Evolutionary conservation across 768 basidiomycete species (phyloP), one percentile per base, ranked within the genome.

Genomic region (Amanita molliuscula): DNA sequence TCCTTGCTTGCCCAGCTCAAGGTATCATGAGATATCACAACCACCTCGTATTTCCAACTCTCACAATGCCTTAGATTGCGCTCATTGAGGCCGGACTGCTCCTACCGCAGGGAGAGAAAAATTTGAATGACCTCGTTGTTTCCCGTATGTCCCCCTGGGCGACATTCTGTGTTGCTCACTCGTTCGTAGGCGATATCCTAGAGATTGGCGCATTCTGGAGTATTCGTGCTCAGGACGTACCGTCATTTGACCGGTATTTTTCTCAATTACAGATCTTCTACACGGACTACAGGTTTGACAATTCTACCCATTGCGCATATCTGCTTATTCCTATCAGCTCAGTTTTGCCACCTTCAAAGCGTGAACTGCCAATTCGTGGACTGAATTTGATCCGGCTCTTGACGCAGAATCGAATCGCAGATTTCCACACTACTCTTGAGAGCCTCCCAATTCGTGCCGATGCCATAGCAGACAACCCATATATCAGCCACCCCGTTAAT

Each of bases 171-270:
- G 2, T 50, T 44, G 43, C 20, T 48, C 13, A 54, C 25, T 21
- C 31, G 23, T 48, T 16, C 34, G 36, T 29, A 94, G 92, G 95
- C 53, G 91, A 93, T 54, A 88, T 96, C 52, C 83, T 99, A 52
- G 95, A 97, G 72, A 84, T 97, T 58, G 95, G 93, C 47, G 91
- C 93, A 15, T 84, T 94, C 71, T 88, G 88, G 74, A 92, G 94
- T 54, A 87, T 98, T 64, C 79, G 91, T 34, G 77, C 82, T 55
- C 80, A 79, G 61, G 90, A 95, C 63, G 79, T 94, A 18, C 87
- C 93, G 47, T 86, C 90, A 0, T 99, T 98, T 62, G 90, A 95
- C 66, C 81, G 94, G 56, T 98, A 96, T 65, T 91, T 94, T 63
- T 83, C 89, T 13, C 90, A 95, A 66, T 74, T 96, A 3, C 83